phyloP scores from a whole-genome alignment of 2,329 filamentous ascomycete species.

The Didymella sp. region DNA sequence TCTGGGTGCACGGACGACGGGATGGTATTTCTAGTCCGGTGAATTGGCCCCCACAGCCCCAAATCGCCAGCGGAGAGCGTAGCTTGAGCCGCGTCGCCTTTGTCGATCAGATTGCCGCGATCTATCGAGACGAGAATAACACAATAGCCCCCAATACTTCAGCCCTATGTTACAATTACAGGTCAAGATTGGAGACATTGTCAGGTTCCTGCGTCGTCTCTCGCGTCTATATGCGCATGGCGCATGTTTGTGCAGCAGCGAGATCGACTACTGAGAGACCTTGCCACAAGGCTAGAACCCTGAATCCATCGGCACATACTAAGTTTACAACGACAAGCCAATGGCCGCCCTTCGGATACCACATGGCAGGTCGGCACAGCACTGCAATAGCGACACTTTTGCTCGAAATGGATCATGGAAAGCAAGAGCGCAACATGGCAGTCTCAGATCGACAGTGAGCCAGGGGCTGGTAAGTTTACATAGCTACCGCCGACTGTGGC shows the following conservation, averaged over 20 bases:
- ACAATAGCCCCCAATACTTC: background rate
- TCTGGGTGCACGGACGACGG: background rate
- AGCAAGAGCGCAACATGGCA: background rate
- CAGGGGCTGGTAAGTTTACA: background rate
- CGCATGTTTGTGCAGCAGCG: background rate
- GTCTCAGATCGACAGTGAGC: background rate
- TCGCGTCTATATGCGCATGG: background rate
- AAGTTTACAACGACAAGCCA: background rate
- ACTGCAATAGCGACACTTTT: background rate
- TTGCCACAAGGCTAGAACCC: background rate
- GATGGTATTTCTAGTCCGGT: background rate
- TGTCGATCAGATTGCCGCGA: background rate
- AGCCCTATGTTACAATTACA: background rate
- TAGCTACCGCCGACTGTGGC: background rate
- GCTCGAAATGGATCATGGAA: background rate
- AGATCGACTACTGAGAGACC: background rate
- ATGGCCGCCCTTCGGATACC: background rate
- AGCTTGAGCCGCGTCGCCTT: background rate
- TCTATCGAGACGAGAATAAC: background rate
- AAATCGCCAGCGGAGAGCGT: background rate
- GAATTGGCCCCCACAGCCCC: background rate
- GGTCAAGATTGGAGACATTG: background rate
- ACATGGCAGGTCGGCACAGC: background rate
- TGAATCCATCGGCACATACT: background rate
- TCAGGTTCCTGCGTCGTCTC: background rate